These are phyloP conservation scores for Aspergillus pseudotamarii DNA, from an alignment of 2,329 filamentous ascomycete genomes.

Conservation along the genomic window DNA sequence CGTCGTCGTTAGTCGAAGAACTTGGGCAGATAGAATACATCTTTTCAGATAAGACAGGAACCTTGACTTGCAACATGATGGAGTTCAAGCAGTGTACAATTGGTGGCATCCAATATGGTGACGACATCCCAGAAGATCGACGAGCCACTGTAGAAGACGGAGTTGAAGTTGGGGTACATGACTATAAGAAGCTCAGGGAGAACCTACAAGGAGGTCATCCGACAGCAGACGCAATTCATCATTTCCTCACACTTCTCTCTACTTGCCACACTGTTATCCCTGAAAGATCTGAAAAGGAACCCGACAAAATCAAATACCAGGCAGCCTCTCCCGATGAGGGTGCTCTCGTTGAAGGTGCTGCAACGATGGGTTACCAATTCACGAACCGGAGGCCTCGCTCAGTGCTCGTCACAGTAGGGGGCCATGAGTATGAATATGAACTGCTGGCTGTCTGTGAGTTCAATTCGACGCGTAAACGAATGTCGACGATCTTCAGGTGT, in stretches of 20 bases:
- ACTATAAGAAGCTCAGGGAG: slow-evolving; percentile 73
- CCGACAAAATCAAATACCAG: slow-evolving; percentile 90
- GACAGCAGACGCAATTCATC: slow-evolving; percentile 66
- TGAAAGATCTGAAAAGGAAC: slow-evolving; percentile 76
- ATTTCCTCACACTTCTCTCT: slow-evolving; percentile 83
- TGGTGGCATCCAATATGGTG: slow-evolving; percentile 88
- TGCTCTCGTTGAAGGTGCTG: slow-evolving; percentile 90
- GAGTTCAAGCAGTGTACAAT: slow-evolving; percentile 96
- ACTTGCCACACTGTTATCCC: slow-evolving; percentile 98
- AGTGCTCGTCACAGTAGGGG: slow-evolving; percentile 79
- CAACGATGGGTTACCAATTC: slow-evolving; percentile 84
- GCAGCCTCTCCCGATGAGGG: slow-evolving; percentile 96
- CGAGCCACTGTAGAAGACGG: slow-evolving; percentile 78
- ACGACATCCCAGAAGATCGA: slow-evolving; percentile 88
- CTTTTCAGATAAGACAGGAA: slow-evolving; percentile 97
- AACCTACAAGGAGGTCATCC: slow-evolving; percentile 66
- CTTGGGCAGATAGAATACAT: slow-evolving; percentile 98
- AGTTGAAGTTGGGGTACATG: slow-evolving; percentile 76
- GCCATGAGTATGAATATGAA: slow-evolving; percentile 78
- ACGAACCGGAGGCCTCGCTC: slow-evolving; percentile 84
- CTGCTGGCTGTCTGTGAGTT: slow-evolving; percentile 97
- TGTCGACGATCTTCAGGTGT: slow-evolving; percentile 96
- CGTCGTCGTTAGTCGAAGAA: slow-evolving; percentile 94
- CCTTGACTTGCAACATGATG: slow-evolving; percentile 98
- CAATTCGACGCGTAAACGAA: slow-evolving; percentile 95